Conservation (phyloP, 257 asterid species). For the Echites panduratus region DNA sequence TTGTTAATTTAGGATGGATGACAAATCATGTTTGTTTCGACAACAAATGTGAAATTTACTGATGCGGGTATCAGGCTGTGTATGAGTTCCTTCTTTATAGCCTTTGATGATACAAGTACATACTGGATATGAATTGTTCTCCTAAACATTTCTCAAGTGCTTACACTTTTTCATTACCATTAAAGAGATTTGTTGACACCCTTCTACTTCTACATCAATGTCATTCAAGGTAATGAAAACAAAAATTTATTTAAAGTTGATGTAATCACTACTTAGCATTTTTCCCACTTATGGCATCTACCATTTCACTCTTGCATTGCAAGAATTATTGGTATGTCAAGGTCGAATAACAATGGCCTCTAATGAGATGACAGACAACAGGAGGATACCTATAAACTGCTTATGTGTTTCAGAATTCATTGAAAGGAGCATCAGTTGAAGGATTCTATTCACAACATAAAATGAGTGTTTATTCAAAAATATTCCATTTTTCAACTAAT, state of each 20-base stretch:
- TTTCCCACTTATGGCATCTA: neutral
- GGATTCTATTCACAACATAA: neutral
- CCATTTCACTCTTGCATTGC: neutral
- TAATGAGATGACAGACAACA: neutral
- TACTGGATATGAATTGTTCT: neutral
- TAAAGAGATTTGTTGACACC: neutral
- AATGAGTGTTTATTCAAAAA: neutral
- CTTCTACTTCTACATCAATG: neutral
- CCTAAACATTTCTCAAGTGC: neutral
- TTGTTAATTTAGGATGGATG: neutral
- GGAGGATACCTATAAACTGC: neutral
- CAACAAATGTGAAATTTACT: neutral
- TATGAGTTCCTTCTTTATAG: neutral
- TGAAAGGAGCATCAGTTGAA: neutral
- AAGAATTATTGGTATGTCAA: neutral
- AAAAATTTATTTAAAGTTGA: neutral
- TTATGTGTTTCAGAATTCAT: neutral
- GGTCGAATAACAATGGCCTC: neutral
- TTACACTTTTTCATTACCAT: neutral
- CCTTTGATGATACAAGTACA: neutral
- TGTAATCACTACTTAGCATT: neutral
- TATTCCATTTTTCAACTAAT: neutral
- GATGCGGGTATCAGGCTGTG: neutral
- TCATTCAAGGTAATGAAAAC: neutral
- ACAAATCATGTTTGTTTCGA: neutral